Evolutionary conservation across 2,329 filamentous ascomycete genomes (phyloP).

Genomic region (Sordariomycetes sp.): DNA sequence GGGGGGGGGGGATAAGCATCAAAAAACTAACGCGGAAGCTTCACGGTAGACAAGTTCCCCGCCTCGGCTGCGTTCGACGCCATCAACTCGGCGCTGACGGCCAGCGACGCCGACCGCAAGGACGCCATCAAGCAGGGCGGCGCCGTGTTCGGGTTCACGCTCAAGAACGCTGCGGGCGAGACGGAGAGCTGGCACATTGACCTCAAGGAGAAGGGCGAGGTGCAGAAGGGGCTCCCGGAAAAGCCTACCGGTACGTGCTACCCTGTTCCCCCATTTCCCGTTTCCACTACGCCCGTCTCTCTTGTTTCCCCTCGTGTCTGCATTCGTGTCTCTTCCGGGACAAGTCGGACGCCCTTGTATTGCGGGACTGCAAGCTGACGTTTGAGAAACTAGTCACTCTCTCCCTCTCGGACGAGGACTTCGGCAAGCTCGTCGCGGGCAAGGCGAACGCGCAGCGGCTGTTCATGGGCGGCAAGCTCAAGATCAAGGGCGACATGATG

Average conservation of each 20-base stretch:
- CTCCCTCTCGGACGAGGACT: constrained; percentile 71
- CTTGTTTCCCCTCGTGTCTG: neutral
- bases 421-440: constrained; percentile 67
- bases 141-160: constrained; percentile 78
- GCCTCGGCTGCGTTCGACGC: constrained; percentile 83
- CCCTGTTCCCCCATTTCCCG: neutral
- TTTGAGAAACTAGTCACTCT: constrained; percentile 61
- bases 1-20: too few species aligned
- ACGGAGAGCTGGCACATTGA: constrained; percentile 89
- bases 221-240: constrained; percentile 62
- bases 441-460: constrained; percentile 90
- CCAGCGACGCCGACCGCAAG: constrained; percentile 62
- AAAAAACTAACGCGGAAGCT: neutral
- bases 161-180: constrained; percentile 78
- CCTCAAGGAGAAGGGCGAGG: constrained; percentile 77
- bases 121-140: constrained; percentile 81
- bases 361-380: neutral
- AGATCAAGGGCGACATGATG: constrained; percentile 97
- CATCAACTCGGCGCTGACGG: constrained; percentile 60
- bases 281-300: neutral
- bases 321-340: neutral
- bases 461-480: constrained; percentile 97
- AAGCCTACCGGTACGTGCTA: constrained; percentile 65
- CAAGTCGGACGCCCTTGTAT: neutral
- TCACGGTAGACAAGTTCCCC: constrained; percentile 61